Percentiles rank a stretch among this genome's conserved stretches.
phyloP scores from a whole-genome alignment of 129 eudicot species.

The Helianthus tuberosus region DNA sequence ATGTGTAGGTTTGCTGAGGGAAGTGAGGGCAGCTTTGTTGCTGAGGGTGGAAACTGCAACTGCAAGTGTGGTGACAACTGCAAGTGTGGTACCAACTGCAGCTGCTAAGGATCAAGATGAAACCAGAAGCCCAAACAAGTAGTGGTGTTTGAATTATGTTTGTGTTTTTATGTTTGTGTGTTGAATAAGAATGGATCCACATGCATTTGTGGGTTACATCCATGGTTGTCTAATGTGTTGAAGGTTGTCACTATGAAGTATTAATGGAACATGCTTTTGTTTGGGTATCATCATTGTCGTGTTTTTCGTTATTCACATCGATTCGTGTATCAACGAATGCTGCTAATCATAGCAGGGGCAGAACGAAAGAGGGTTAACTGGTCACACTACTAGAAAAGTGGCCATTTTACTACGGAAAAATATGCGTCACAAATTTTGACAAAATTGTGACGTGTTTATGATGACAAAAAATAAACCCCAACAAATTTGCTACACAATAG shows the following conservation, averaged over 20 bases:
- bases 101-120: constrained; percentile 39
- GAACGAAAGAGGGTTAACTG: too few relatives aligned
- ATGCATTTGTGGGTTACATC: constrained; percentile 22
- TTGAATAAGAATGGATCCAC: constrained; percentile 31
- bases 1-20: constrained; percentile 41
- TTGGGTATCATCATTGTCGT: constrained; percentile 15
- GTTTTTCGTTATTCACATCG: too few relatives aligned
- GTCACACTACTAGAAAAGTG: too few relatives aligned
- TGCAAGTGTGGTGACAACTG: constrained; percentile 71
- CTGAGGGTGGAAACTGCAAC: constrained; percentile 45
- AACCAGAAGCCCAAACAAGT: constrained; percentile 8
- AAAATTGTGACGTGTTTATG: too few relatives aligned
- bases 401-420: too few relatives aligned
- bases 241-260: constrained; percentile 23
- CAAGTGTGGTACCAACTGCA: constrained; percentile 63
- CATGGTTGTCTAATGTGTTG: constrained; percentile 34
- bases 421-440: too few relatives aligned
- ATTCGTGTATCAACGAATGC: not conserved
- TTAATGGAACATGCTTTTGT: constrained; percentile 34
- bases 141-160: constrained; percentile 23
- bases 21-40: constrained; percentile 47
- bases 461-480: too few relatives aligned
- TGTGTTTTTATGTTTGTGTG: constrained; percentile 31
- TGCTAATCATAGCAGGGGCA: not conserved
- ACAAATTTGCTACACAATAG: too few relatives aligned